Evolutionary conservation across 2,329 filamentous ascomycete genomes (phyloP), one percentile per base, ranked within the genome.

Genomic region (Alternaria solani): DNA sequence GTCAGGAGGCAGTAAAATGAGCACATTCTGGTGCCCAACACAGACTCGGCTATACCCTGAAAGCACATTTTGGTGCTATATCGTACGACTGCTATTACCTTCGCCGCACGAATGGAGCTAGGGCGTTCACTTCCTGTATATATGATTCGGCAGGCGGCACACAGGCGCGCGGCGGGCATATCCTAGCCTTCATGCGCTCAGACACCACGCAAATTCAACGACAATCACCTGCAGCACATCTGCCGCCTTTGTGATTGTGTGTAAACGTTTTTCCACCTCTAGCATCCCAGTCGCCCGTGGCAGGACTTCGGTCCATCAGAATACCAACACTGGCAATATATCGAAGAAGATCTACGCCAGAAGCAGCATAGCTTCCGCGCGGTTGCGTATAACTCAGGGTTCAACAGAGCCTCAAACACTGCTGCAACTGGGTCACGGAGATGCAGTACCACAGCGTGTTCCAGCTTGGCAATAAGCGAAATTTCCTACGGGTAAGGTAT

Each of bases 1-100:
- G 71, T 81, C 42, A 65, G 67, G 57, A 71, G 71, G 59, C 67
- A 72, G 58, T 74, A 52, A 67, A 55, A 30, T 55, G 56, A 55
- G 53, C 62, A 52, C 51, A 60, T 62, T 62, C 8, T 59, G 53
- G 62, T 64, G 62, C 55, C 42, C 20, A 52, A 51, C 20, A 51
- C 23, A 44, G 25, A 20, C 8, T 44, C 54, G 18, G 32, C 47
- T 60, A 59, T 49, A 53, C 51, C 57, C 38, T 46, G 49, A 26
- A 42, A 4, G 60, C 60, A 60, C 57, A 60, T 61, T 61, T 42
- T 61, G 55, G 55, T 58, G 62, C 54, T 56, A 55, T 64, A 58
- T 49, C 59, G 7, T 36, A 38, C 42, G 44, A n/a, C 38, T 53
- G 34, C 20, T 63, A 60, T 57, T 46, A 44, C 51, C 47, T 41